Evolutionary conservation across 805 yeast species (phyloP).

Genomic region (Candida andamanensis): DNA sequence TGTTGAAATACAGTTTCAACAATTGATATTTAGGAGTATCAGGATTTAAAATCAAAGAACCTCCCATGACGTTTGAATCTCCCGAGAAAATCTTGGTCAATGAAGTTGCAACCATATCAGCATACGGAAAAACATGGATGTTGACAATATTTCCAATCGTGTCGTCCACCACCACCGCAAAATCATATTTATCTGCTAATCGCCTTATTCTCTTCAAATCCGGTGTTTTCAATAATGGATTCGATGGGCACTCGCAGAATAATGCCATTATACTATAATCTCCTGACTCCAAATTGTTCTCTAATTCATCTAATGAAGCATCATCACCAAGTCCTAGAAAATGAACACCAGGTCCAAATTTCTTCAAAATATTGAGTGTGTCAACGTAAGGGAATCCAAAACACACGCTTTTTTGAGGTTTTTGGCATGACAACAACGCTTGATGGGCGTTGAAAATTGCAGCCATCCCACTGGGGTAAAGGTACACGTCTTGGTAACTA

Average conservation of each 20-base stretch:
- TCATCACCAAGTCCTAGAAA: conserved; percentile 85
- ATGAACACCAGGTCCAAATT: conserved; percentile 88
- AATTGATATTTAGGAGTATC: conserved; percentile 43
- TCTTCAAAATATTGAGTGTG: conserved; percentile 75
- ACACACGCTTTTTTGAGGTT: conserved; percentile 66
- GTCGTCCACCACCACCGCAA: conserved; percentile 86
- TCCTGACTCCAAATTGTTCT: conserved; percentile 46
- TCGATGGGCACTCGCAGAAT: conserved; percentile 92
- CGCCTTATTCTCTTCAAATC: conserved; percentile 59
- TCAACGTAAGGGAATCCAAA: conserved; percentile 97
- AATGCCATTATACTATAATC: conserved; percentile 66
- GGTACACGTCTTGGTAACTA: conserved; percentile 64
- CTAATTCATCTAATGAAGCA: conserved; percentile 59
- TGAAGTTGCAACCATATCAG: conserved; percentile 85
- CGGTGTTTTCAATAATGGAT: conserved; percentile 87
- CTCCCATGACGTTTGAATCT: conserved; percentile 94
- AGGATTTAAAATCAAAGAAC: conserved; percentile 77
- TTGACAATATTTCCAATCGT: conserved; percentile 90
- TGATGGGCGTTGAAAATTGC: conserved; percentile 80
- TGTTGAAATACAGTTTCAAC: conserved; percentile 47
- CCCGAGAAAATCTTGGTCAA: conserved; percentile 91
- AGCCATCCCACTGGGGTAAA: conserved; percentile 92
- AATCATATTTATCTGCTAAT: conserved; percentile 64
- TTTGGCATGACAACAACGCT: conserved; percentile 33
- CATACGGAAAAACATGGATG: conserved; percentile 70